Evolutionary conservation across 345 rosid genomes (phyloP), one percentile per base, ranked within the genome.

Genomic region (Hypericum perforatum): DNA sequence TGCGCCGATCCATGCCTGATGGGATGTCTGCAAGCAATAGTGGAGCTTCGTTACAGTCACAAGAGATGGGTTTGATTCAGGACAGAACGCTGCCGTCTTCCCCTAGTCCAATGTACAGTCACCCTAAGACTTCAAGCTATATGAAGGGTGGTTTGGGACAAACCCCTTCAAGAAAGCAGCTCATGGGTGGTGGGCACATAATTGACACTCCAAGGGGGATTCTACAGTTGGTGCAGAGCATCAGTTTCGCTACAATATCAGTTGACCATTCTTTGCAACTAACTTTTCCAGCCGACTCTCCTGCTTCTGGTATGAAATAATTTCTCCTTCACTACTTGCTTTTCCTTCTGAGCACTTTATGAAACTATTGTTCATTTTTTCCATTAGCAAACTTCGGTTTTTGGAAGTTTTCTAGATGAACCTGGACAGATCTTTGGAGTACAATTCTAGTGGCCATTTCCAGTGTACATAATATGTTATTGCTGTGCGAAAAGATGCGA

Each of bases 191-290:
- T 66, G 96, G 82, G 62, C 95, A 81, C 50, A 61, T 82, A 29
- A 53, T 76, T 63, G 95, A 83, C 74, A 68, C 73, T 70, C 72
- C 95, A 16, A 78, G 84, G 73, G 99, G 97, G 14, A 71, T 89
- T 75, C 91, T 89, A 59, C 95, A 89, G 73, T 94, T 94, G 94
- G 80, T 89, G 54, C 99, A 84, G 74, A 94, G 94, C 78, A 94
- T 94, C 63, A 82, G 84, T 78, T 94, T 94, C 67, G 84, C 76
- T 56, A 59, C 97, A 64, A 55, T 89, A 67, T 82, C 95, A 13
- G 62, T 89, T 46, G 97, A 94, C 61, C 97, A 84, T 70, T 82
- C 97, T 37, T 69, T 94, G 63, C 85, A 75, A 61, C 78, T 84
- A 14, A 75, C 86, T 69, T 71, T 65, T 62, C 98, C 82, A 55